Evolutionary conservation across 768 basidiomycete species (phyloP).

Genomic region (Chalciporus piperatus): DNA sequence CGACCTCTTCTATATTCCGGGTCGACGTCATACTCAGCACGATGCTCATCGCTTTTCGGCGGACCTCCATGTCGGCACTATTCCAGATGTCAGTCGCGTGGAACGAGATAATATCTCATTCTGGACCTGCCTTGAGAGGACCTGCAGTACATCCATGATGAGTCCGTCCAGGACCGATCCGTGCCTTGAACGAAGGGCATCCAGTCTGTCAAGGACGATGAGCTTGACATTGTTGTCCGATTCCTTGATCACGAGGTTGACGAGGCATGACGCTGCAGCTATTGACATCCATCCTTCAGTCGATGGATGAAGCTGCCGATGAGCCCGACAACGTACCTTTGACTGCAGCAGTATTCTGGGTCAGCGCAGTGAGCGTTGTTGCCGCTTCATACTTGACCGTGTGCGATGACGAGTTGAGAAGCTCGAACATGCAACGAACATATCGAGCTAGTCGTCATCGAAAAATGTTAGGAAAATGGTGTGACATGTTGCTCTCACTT

Average conservation of each 20-base stretch:
- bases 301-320: not conserved
- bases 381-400: slow-evolving; percentile 98
- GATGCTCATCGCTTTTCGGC: slow-evolving; percentile 85
- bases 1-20: slow-evolving; percentile 95
- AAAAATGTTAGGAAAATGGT: slow-evolving; percentile 4
- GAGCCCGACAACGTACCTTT: no score
- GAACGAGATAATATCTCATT: not conserved
- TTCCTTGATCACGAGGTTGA: slow-evolving; percentile 89
- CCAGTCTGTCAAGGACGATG: slow-evolving; percentile 91
- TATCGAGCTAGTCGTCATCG: slow-evolving; percentile 62
- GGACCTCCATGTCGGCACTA: slow-evolving; percentile 95
- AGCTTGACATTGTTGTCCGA: slow-evolving; percentile 99
- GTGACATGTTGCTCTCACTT: slow-evolving; percentile 27
- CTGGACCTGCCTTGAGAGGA: slow-evolving; percentile 67
- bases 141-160: slow-evolving; percentile 94
- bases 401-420: slow-evolving; percentile 86
- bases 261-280: slow-evolving; percentile 89
- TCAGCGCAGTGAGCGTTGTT: slow-evolving; percentile 88
- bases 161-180: slow-evolving; percentile 86
- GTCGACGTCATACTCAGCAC: slow-evolving; percentile 91
- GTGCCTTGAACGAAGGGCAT: slow-evolving; percentile 77
- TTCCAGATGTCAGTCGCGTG: not conserved
- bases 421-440: slow-evolving; percentile 90
- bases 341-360: slow-evolving; percentile 92
- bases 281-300: slow-evolving; percentile 1